Evolutionary conservation across 805 yeast genomes (phyloP).

Genomic region (Candida gorgasii): DNA sequence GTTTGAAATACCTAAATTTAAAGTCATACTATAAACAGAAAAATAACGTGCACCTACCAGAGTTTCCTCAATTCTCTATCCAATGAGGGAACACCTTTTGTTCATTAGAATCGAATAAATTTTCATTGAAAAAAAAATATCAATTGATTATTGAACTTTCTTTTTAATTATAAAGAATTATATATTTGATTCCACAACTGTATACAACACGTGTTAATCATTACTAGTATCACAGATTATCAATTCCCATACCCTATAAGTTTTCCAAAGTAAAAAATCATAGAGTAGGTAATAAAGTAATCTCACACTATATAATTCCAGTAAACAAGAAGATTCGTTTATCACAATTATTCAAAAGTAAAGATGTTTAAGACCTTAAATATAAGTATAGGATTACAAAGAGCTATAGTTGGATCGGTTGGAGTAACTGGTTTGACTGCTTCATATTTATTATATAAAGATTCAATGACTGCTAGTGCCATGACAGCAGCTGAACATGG

Average conservation of each 20-base stretch:
- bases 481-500: slow-evolving; percentile 99
- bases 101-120: slow-evolving; percentile 20
- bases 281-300: slow-evolving; percentile 4
- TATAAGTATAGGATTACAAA: slow-evolving; percentile 38
- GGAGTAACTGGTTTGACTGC: slow-evolving; percentile 79
- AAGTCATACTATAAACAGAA: background rate
- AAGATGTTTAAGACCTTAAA: slow-evolving; percentile 20
- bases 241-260: background rate
- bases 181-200: background rate
- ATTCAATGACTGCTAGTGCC: slow-evolving; percentile 85
- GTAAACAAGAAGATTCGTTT: background rate
- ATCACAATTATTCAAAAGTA: background rate
- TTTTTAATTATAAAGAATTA: slow-evolving; percentile 8
- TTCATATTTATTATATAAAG: slow-evolving; percentile 79
- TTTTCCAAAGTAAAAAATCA: background rate
- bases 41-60: slow-evolving; percentile 3
- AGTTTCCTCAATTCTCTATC: slow-evolving; percentile 10
- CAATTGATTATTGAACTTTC: slow-evolving; percentile 10
- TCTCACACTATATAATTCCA: slow-evolving; percentile 4
- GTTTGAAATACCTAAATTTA: too few relatives aligned
- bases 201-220: background rate
- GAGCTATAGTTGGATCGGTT: slow-evolving; percentile 60
- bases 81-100: slow-evolving; percentile 25
- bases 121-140: slow-evolving; percentile 17
- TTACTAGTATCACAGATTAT: slow-evolving; percentile 1